These are phyloP conservation scores for Aspergillus sojae DNA, from an alignment of 2,329 filamentous ascomycete species.

Conservation along the genomic window DNA sequence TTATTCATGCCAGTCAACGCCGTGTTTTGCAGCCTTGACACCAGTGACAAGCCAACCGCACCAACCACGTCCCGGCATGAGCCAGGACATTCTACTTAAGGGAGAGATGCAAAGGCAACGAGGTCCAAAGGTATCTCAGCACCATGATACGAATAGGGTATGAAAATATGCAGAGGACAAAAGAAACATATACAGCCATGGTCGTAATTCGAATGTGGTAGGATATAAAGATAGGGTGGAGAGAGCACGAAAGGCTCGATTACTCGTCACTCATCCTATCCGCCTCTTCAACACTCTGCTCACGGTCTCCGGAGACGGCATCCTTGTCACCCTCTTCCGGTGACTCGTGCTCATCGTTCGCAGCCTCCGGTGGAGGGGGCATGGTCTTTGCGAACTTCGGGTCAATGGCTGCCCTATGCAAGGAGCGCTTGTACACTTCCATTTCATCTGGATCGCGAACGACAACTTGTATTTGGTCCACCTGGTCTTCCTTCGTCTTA, in stretches of 20 bases:
- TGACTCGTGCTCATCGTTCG: slow-evolving; percentile 15
- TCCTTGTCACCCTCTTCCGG: slow-evolving; percentile 16
- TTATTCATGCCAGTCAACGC: slow-evolving; percentile 23
- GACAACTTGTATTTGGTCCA: slow-evolving; percentile 56
- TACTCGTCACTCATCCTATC: slow-evolving; percentile 27
- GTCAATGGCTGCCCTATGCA: slow-evolving; percentile 50
- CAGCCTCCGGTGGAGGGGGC: slow-evolving; percentile 32
- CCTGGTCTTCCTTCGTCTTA: slow-evolving; percentile 48
- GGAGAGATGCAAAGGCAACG: background rate
- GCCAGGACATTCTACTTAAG: background rate
- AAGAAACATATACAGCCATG: slow-evolving; percentile 8
- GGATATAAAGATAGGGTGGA: background rate
- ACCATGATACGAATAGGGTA: slow-evolving; percentile 10
- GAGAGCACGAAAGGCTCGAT: background rate
- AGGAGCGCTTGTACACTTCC: slow-evolving; percentile 51
- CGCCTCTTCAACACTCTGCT: slow-evolving; percentile 20
- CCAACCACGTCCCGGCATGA: background rate
- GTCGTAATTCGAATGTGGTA: slow-evolving; percentile 1
- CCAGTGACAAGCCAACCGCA: slow-evolving; percentile 9
- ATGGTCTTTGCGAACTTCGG: slow-evolving; percentile 43
- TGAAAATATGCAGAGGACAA: slow-evolving; percentile 11
- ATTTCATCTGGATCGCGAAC: slow-evolving; percentile 54
- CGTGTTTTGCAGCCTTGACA: slow-evolving; percentile 19
- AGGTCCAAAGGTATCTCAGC: background rate
- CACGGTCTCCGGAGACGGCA: slow-evolving; percentile 14